Conservation (phyloP, 169 alveolate species). For the Neospora caninum region DNA sequence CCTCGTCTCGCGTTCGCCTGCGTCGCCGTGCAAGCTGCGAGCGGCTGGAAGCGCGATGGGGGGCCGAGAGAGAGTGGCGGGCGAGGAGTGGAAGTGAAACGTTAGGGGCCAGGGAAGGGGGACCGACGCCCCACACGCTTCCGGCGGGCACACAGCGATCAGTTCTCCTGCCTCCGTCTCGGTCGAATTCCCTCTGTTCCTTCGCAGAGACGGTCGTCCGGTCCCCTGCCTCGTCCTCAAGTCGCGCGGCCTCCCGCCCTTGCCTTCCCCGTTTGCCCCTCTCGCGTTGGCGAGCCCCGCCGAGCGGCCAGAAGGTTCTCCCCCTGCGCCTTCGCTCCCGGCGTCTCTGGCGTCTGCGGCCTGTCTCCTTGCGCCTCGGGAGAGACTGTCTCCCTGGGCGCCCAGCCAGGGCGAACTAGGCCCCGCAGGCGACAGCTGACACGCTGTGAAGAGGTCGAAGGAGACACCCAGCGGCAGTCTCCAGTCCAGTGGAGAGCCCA, state of each 20-base stretch:
- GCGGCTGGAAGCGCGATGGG: neutral
- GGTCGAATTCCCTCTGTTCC: neutral
- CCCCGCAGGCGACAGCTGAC: neutral
- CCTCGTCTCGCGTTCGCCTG: neutral
- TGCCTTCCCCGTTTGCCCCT: no score
- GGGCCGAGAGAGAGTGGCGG: neutral
- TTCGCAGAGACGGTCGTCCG: neutral
- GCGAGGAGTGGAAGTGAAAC: constrained; percentile 52
- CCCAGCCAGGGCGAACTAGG: neutral
- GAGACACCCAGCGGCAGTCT: constrained; percentile 65
- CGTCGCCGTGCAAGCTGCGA: neutral
- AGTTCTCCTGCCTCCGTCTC: neutral
- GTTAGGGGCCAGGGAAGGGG: constrained; percentile 62
- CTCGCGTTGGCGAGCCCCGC: no score
- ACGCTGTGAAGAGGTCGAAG: constrained; percentile 45
- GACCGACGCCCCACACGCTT: constrained; percentile 55
- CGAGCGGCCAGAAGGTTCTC: neutral
- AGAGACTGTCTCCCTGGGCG: neutral
- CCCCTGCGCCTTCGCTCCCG: neutral
- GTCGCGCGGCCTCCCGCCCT: no score
- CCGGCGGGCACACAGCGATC: neutral
- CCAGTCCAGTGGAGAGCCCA: constrained; percentile 64
- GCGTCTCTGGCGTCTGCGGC: neutral
- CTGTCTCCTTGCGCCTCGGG: no score
- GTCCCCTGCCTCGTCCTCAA: neutral